Conservation (phyloP, 306 rosid genomes). For the Castanea crenata region DNA sequence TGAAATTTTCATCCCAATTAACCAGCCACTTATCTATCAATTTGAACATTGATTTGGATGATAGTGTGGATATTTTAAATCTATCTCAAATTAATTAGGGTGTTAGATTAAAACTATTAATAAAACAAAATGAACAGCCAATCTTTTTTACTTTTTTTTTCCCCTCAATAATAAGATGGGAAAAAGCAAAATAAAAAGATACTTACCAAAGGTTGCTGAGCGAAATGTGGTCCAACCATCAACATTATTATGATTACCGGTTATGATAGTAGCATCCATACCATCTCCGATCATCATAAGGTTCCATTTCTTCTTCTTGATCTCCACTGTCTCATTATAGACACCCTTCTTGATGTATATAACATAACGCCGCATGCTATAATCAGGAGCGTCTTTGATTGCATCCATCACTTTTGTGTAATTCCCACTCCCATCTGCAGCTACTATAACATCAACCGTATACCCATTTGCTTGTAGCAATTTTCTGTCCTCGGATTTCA, state of each 20-base stretch:
- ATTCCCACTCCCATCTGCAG: conserved; percentile 72
- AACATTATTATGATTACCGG: conserved; percentile 50
- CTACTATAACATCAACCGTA: conserved; percentile 51
- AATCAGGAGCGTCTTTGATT: conserved; percentile 67
- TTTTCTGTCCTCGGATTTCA: conserved; percentile 42
- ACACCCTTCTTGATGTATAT: conserved; percentile 67
- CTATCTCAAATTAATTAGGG: too few relatives aligned
- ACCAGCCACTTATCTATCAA: too few relatives aligned
- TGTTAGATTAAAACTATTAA: too few relatives aligned
- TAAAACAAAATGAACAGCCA: not conserved
- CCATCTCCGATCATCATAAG: conserved; percentile 86
- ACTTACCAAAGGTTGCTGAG: conserved; percentile 81
- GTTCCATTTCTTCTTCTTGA: conserved; percentile 93
- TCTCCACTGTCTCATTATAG: conserved; percentile 69
- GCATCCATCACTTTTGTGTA: conserved; percentile 65
- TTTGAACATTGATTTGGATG: too few relatives aligned
- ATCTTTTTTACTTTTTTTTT: not conserved
- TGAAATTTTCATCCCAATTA: too few relatives aligned
- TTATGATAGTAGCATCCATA: conserved; percentile 57
- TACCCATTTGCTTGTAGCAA: conserved; percentile 41
- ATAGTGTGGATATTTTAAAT: too few relatives aligned
- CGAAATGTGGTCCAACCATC: conserved; percentile 92
- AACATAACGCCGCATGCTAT: conserved; percentile 64
- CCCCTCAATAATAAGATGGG: not conserved
- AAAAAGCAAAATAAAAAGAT: not conserved